Base-by-base conservation (phyloP, 2,329 filamentous ascomycete genomes). In the Ceratocystis cubensis region DNA sequence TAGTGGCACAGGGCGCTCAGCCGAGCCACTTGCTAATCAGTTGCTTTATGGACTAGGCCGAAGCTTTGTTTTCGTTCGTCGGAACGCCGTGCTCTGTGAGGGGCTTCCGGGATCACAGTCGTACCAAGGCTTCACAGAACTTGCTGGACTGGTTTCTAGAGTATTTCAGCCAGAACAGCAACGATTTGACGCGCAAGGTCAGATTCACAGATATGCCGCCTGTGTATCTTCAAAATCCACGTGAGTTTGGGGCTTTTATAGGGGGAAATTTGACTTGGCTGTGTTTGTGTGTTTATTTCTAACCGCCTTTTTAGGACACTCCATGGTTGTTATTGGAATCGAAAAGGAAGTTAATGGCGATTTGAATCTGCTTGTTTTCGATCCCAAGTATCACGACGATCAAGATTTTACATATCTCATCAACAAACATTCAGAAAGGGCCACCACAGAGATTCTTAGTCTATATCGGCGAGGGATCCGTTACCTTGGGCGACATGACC, bases 191-290 rank as follows among this genome's bases (percentile, higher is more conserved):
- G 6, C 78, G 82, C 45, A 89, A 86, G 71, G 82, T 96, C n/a
- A 81, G 84, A 64, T 77, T 81, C 65, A 96, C 93, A 0, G 75
- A 80, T 15, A 78, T 93, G 6, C 86, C 93, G 48, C 92, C 94
- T 0, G 86, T 97, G 50, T 97, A 96, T 75, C 85, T 96, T 69
- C 93, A 97, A 73, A 89, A 94, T 71, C 84, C 85, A 70, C 87
- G 86, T 85, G 77, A 67, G 75, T 69, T 37, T 61, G 6, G 41
- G 30, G 10, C 7, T 30, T 2, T 13, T n/a, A 28, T 8, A 50
- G 46, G 20, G 20, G 46, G 7, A 3, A 22, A 50, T 10, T 37
- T 37, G 33, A 10, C 33, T 3, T 37, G 33, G 33, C 7, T 37
- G 33, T 37, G 33, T 3, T 37, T 10, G 7, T 37, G 8, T 10